Conservation (phyloP, 2,329 filamentous ascomycete genomes). For the Cercospora brassicicola region DNA sequence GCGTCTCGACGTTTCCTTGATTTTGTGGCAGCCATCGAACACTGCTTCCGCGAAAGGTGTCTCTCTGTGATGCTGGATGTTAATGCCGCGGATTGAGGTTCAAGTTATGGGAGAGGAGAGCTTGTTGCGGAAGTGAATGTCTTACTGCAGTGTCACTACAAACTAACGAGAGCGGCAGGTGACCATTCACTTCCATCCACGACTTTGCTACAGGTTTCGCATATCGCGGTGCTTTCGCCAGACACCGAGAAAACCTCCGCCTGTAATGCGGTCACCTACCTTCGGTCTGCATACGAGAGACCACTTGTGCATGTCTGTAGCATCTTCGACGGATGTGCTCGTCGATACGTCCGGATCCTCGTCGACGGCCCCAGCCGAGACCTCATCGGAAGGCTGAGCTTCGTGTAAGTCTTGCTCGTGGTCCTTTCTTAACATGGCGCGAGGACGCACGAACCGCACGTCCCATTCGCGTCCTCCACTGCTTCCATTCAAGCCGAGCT, state of each 20-base stretch:
- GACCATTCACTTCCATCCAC: slow-evolving; percentile 29
- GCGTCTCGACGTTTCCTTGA: neutral
- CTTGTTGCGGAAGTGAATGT: neutral
- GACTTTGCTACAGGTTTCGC: neutral
- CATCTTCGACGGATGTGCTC: neutral
- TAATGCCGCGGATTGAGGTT: neutral
- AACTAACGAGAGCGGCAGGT: neutral
- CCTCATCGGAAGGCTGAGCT: neutral
- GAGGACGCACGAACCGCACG: slow-evolving; percentile 54
- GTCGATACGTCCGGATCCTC: neutral
- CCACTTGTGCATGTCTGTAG: slow-evolving; percentile 11
- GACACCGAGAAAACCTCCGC: slow-evolving; percentile 43
- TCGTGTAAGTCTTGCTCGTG: neutral
- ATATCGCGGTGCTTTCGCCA: slow-evolving; percentile 39
- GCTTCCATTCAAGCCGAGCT: slow-evolving; percentile 54
- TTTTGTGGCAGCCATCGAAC: neutral
- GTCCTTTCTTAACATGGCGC: slow-evolving; percentile 30
- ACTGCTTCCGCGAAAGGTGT: neutral
- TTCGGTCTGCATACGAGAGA: slow-evolving; percentile 43
- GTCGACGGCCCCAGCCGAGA: neutral
- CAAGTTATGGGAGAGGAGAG: neutral
- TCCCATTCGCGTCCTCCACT: slow-evolving; percentile 65
- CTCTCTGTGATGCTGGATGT: neutral
- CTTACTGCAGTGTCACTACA: neutral
- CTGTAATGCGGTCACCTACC: slow-evolving; percentile 41